Evolutionary conservation across 75 land plant species (phyloP), one percentile per base, ranked within the genome.

Genomic region (Sequoia sempervirens): DNA sequence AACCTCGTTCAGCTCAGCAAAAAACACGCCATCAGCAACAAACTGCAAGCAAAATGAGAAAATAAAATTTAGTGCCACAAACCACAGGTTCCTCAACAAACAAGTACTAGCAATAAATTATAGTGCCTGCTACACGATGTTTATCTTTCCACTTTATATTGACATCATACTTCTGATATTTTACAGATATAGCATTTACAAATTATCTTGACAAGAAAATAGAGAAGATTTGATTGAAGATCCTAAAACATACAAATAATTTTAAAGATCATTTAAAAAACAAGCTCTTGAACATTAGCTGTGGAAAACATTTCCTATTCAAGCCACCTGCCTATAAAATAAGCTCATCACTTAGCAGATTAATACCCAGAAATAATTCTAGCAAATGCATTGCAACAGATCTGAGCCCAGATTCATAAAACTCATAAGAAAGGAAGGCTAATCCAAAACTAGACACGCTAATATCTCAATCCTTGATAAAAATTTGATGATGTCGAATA

Each of bases 21-120:
- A 91, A 73, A 91, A 91, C 18, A 91, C 92, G 50, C 92, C 92
- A 61, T 91, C 92, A 11, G 92, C 92, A n/a, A 91, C 92, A 46
- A 91, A 91, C 92, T 91, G 90, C 45, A 38, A 20, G 46, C 26
- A 41, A 41, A 78, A 20, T 2, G 2, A 20, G 17, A 36, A 75
- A 43, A 17, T 43, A 78, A 15, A 70, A 70, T 70, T 70, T 32
- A 70, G 73, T 61, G 66, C 66, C n/a, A 70, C 15, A 12, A 32
- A 32, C 2, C 37, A 70, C 4, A 7, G 3, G 2, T 70, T 70
- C 34, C 73, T 32, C 13, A 13, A 70, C 36, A 70, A 64, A 64
- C 36, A 13, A 15, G 14, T 1, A 46, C 81, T 61, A 74, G 12
- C 14, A 1, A 61, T 26, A 64, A 26, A 23, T 6, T 23, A 64